A percentile compares a stretch with the other conserved stretches of the same genome.
phyloP scores from a whole-genome alignment of 257 asterid species.

The Catharanthus roseus region DNA sequence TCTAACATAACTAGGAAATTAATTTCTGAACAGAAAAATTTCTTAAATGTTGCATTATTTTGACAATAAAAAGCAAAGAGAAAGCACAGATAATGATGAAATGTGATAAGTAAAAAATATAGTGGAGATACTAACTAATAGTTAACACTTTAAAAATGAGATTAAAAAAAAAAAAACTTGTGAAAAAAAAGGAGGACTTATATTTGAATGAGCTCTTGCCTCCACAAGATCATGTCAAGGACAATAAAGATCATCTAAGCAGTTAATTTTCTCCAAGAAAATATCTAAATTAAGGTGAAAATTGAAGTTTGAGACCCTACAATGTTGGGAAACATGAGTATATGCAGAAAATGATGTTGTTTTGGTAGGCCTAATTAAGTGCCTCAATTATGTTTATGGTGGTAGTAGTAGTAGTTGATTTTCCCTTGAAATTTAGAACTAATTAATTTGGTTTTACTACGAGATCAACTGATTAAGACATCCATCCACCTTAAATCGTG shows the following conservation, averaged over 20 bases:
- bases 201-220: background rate
- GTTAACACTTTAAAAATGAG: too few species aligned
- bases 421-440: background rate
- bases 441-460: slow-evolving; percentile 1
- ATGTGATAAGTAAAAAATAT: too few species aligned
- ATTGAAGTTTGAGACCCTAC: slow-evolving; percentile 11
- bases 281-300: slow-evolving; percentile 3
- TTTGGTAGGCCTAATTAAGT: background rate
- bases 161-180: too few species aligned
- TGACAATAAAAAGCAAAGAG: too few species aligned
- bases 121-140: too few species aligned
- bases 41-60: too few species aligned
- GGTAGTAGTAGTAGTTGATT: background rate
- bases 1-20: too few species aligned
- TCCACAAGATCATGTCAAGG: background rate
- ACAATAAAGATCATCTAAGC: background rate
- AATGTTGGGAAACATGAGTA: background rate
- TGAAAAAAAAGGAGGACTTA: background rate
- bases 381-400: too few species aligned
- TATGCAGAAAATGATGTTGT: background rate
- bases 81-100: too few species aligned
- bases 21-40: too few species aligned
- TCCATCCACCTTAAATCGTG: background rate
- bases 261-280: background rate
- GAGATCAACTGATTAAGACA: slow-evolving; percentile 8